These are phyloP conservation scores for Sonneratia caseolaris DNA, from an alignment of 345 rosid species.

Conservation along the genomic window DNA sequence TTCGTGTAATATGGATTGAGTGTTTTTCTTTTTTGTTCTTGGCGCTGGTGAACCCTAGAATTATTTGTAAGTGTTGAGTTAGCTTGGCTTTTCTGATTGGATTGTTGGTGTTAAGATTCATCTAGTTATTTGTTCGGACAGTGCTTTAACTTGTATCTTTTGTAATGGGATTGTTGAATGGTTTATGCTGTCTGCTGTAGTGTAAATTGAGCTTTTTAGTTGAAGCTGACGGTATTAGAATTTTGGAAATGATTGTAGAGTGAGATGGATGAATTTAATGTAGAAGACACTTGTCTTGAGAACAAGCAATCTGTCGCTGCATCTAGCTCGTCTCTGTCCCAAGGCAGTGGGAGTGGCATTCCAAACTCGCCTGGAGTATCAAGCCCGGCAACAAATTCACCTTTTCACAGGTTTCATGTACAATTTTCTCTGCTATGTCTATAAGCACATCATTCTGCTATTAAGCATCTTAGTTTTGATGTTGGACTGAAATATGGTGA, in stretches of 20 bases:
- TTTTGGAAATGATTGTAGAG: conserved; percentile 28
- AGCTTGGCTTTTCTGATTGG: conserved; percentile 18
- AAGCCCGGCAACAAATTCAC: conserved; percentile 64
- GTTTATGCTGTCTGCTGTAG: conserved; percentile 1
- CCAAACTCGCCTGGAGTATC: conserved; percentile 61
- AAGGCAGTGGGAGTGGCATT: conserved; percentile 56
- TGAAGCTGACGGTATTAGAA: conserved; percentile 18
- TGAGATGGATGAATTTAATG: conserved; percentile 42
- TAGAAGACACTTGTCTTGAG: conserved; percentile 65
- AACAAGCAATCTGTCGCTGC: conserved; percentile 75
- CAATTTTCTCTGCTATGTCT: too few species aligned
- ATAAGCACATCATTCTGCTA: too few species aligned
- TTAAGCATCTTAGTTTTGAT: too few species aligned
- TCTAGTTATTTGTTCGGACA: conserved; percentile 17
- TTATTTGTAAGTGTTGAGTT: conserved; percentile 5
- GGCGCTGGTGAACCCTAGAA: conserved; percentile 8
- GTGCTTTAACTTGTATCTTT: conserved; percentile 10
- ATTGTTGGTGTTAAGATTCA: conserved; percentile 45
- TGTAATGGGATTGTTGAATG: background rate
- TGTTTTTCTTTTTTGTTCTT: background rate
- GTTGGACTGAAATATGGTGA: background rate
- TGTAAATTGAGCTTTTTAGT: background rate
- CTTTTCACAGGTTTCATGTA: conserved; percentile 38
- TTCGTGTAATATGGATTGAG: conserved; percentile 10
- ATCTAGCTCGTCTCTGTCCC: conserved; percentile 65